Evolutionary conservation across 192 early-diverging fungal species (phyloP), one percentile per base, ranked within the genome.

Genomic region (Rhizophlyctis rosea): DNA sequence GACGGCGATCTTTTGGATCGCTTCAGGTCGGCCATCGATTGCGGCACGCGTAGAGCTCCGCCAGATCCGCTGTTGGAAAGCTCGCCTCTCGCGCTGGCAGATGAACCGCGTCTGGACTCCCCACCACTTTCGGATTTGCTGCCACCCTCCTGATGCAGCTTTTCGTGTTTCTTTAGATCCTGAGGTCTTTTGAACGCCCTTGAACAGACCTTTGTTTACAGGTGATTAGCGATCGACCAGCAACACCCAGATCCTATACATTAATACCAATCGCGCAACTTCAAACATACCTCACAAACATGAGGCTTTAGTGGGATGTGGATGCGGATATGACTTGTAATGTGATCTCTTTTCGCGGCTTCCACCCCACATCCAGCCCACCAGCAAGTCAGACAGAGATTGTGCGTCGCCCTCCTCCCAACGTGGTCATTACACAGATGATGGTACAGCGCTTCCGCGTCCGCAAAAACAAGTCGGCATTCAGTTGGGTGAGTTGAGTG

Each of bases 281-380:
- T n/a, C n/a, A n/a, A n/a, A n/a, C n/a, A n/a, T 79, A 90, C 89
- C 50, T 67, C 59, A 76, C 96, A 98, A 30, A 75, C 73, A 75
- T 92, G 85, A 5, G 96, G 96, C 76, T 96, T 96, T 23, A 92
- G 82, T 5, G 91, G 86, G 4, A 98, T 86, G 70, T 98, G 96
- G 47, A 95, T 89, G 56, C 94, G 81, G 62, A 96, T 74, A 66
- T 98, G 96, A n/a, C 87, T 90, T n/a, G 94, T 98, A 50, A 97
- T 90, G 70, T 98, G 96, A 73, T 98, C 96, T 62, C 96, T 77
- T 81, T 98, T 98, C 23, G 77, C 74, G 39, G 86, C 87, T 44
- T 71, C 70, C 28, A 86, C 77, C 23, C 69, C 67, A 78, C 96
- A 96, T 32, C 77, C 83, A 35, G 87, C 88, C 94, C 94, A 98